Conservation (phyloP, 2,329 filamentous ascomycete species). For the Alternaria gaisen region DNA sequence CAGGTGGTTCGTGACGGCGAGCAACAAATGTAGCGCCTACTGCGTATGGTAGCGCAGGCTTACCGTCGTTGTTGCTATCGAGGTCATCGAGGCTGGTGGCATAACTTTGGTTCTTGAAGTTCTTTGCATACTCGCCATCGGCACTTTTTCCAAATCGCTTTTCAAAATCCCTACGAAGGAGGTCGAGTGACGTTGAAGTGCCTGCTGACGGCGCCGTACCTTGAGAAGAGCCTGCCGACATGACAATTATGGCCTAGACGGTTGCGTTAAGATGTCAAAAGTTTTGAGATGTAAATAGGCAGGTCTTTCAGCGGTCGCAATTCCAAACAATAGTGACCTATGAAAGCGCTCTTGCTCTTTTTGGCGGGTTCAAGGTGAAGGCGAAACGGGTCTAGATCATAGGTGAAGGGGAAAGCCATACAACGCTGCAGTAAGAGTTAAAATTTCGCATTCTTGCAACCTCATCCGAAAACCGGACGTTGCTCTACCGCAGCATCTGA, state of each 20-base stretch:
- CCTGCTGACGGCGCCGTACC: neutral
- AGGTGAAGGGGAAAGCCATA: neutral
- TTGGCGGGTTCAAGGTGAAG: neutral
- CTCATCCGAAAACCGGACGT: constrained; percentile 9
- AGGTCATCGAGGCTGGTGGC: neutral
- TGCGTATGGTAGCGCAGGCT: constrained; percentile 8
- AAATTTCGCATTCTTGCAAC: neutral
- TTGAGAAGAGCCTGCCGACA: neutral
- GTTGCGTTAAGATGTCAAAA: neutral
- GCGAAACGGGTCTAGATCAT: neutral
- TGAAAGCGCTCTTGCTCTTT: neutral
- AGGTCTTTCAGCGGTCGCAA: fast-evolving
- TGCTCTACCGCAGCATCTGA: constrained; percentile 9
- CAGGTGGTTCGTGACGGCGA: constrained; percentile 1
- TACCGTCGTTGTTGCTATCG: neutral
- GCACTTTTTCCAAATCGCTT: neutral
- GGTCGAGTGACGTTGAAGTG: neutral
- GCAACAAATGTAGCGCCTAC: constrained; percentile 9
- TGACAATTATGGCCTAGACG: neutral
- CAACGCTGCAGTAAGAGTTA: neutral
- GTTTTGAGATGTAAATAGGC: neutral
- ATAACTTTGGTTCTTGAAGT: neutral
- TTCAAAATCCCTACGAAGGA: neutral
- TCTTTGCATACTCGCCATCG: neutral
- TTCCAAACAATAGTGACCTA: neutral